Conservation (phyloP, 257 asterid species). For the Solanum boliviense region DNA sequence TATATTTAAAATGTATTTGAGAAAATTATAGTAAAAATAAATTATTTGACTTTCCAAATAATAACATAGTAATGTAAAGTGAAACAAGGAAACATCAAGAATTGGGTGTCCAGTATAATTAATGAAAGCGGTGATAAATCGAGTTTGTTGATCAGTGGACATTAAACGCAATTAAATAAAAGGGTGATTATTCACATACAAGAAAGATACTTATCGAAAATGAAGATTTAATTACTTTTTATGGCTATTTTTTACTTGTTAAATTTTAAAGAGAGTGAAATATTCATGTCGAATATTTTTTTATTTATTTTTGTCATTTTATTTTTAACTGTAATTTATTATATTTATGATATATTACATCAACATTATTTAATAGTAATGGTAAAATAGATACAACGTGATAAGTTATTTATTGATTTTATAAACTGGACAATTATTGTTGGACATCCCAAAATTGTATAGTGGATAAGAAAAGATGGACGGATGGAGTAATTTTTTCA, state of each 20-base stretch:
- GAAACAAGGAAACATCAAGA: background rate
- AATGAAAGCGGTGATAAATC: background rate
- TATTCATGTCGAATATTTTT: too few species aligned
- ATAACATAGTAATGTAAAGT: background rate
- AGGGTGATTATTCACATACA: background rate
- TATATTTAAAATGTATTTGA: background rate
- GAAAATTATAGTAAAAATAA: too few species aligned
- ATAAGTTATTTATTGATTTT: too few species aligned
- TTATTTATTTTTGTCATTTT: too few species aligned
- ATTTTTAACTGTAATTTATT: too few species aligned
- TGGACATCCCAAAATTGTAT: too few species aligned
- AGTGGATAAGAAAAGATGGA: too few species aligned
- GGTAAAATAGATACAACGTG: too few species aligned
- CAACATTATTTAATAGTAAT: accelerated
- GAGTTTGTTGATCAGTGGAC: background rate
- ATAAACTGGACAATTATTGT: too few species aligned
- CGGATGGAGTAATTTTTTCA: too few species aligned
- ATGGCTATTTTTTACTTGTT: background rate
- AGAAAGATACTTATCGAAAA: background rate
- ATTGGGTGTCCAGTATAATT: background rate
- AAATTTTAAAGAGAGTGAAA: too few species aligned
- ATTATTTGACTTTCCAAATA: background rate
- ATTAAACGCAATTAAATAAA: background rate
- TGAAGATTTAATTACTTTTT: background rate
- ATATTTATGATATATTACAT: too few species aligned